phyloP scores from a whole-genome alignment of 164 flowering plant species.

The Liquidambar formosana region DNA sequence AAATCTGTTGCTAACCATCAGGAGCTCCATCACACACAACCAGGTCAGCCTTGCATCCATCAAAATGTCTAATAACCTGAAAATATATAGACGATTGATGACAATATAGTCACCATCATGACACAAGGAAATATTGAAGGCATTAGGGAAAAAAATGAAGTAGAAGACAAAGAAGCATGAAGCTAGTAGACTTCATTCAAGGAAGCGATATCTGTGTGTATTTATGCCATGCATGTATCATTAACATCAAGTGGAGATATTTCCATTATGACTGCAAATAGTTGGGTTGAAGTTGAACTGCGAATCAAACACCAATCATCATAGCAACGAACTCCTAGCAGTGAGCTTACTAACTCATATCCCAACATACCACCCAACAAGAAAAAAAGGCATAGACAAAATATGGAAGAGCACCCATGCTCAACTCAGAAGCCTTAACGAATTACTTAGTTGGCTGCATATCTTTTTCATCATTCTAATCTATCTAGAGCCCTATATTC shows the following conservation, averaged over 20 bases:
- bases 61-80: slow-evolving; percentile 96
- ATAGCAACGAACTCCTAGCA: no score
- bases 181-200: no score
- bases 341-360: neutral
- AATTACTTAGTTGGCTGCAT: no score
- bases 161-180: neutral
- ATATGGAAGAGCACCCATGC: neutral
- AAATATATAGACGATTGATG: slow-evolving; percentile 13
- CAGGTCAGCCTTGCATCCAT: slow-evolving; percentile 97
- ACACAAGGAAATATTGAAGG: neutral
- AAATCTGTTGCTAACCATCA: slow-evolving; percentile 62
- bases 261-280: no score
- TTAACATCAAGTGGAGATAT: no score
- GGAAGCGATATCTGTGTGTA: neutral
- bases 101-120: neutral
- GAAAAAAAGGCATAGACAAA: neutral
- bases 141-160: neutral
- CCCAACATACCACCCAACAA: neutral
- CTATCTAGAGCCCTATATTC: no score
- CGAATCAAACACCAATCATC: no score
- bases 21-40: slow-evolving; percentile 99
- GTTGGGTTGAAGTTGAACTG: no score
- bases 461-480: no score
- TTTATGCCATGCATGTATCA: no score
- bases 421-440: no score